Evolutionary conservation across 345 rosid genomes (phyloP), one percentile per base, ranked within the genome.

Genomic region (Syzygium oleosum): DNA sequence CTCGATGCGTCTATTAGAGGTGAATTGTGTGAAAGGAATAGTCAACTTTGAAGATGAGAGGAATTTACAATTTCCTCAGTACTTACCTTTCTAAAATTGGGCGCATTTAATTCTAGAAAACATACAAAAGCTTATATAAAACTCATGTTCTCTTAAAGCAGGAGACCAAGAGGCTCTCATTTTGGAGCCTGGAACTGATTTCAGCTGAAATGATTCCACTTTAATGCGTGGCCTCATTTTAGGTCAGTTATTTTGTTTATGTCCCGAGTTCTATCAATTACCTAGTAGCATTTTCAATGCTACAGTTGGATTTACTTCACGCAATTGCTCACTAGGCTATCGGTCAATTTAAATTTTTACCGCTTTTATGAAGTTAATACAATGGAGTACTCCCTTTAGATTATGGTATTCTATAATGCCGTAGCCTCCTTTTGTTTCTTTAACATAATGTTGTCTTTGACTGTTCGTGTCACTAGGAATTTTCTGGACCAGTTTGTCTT

Each of bases 71-170:
- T 89, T 92, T 95, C 93, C 94, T 95, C 94, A 87, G 92, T 89
- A 89, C 90, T 92, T 94, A 43, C 94, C 94, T 94, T 90, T 94
- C 91, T 93, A 93, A 93, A 92, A 89, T 93, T 94, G 90, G 94
- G 92, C 93, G 52, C 93, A 89, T 94, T 93, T 94, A 93, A 91
- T 92, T 92, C 85, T 84, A 77, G 91, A 91, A 94, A 94, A 94
- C 92, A 86, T 92, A 93, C 94, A 90, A 92, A 94, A 95, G 91
- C 99, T 97, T 93, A 97, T 96, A 89, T 92, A 93, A 92, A 91
- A 94, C 96, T 97, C 97, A 92, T 97, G 94, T 97, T 94, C 95
- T 97, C 96, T 95, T 93, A 98, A 97, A 97, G 96, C 99, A 97
- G 99, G 99, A 93, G 93, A 89, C 91, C 94, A 87, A 94, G 98